These are phyloP conservation scores for Dactylellina leptospora DNA, from an alignment of 2,329 filamentous ascomycete species.

Conservation along the genomic window DNA sequence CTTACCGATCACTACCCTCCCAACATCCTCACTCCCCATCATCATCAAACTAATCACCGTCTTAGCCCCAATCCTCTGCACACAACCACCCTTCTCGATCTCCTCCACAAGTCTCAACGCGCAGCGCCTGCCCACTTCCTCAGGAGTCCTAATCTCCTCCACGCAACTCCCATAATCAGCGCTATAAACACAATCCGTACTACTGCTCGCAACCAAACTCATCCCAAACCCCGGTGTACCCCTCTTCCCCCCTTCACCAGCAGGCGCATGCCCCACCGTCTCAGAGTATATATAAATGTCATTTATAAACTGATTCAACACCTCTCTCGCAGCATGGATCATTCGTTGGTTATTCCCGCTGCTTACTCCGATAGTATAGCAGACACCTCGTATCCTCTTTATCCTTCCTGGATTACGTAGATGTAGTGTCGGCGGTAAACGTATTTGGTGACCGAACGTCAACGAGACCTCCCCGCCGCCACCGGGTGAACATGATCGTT, in stretches of 20 bases:
- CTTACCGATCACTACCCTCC: constrained; percentile 80
- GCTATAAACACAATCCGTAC: constrained; percentile 80
- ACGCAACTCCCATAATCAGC: constrained; percentile 77
- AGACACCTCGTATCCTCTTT: constrained; percentile 88
- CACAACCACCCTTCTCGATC: constrained; percentile 83
- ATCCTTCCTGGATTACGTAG: constrained; percentile 83
- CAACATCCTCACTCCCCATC: constrained; percentile 97
- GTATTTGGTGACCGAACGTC: constrained; percentile 89
- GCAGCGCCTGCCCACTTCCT: constrained; percentile 87
- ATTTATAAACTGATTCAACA: constrained; percentile 83
- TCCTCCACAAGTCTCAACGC: constrained; percentile 88
- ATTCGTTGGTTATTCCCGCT: constrained; percentile 93
- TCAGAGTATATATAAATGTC: constrained; percentile 90
- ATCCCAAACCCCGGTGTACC: constrained; percentile 91
- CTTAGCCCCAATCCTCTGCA: constrained; percentile 73
- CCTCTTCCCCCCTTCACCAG: constrained; percentile 62
- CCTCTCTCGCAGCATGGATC: constrained; percentile 87
- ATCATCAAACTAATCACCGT: constrained; percentile 90
- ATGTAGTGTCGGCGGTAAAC: constrained; percentile 92
- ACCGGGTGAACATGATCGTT: constrained; percentile 76
- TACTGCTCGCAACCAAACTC: constrained; percentile 91
- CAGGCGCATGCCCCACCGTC: constrained; percentile 60
- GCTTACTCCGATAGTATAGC: constrained; percentile 90
- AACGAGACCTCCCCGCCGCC: constrained; percentile 94
- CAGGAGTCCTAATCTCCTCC: constrained; percentile 81